These are phyloP conservation scores for Phylloporus sp. DNA, from an alignment of 768 basidiomycete species.

Conservation along the genomic window DNA sequence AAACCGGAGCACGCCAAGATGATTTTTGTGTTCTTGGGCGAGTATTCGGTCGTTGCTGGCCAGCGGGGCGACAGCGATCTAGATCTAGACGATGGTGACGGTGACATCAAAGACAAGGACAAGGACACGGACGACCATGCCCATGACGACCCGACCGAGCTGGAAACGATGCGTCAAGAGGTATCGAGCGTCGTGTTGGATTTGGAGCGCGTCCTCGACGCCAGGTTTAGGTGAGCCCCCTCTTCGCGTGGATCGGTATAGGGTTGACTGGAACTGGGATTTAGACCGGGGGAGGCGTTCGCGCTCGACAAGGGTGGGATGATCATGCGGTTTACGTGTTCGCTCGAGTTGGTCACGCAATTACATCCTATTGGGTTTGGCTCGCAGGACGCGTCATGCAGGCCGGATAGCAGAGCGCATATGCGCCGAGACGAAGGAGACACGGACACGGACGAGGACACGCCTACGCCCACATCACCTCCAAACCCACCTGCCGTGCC, in stretches of 20 bases:
- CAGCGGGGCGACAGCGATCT: neutral
- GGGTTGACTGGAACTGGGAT: neutral
- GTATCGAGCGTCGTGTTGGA: constrained; percentile 12
- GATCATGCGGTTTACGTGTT: constrained; percentile 22
- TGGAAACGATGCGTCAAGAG: constrained; percentile 19
- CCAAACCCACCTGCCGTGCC: constrained; percentile 8
- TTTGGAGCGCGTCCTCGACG: constrained; percentile 9
- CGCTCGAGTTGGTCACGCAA: constrained; percentile 19
- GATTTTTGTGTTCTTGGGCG: constrained; percentile 22
- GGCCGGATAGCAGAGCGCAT: no score
- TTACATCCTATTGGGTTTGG: constrained; percentile 7
- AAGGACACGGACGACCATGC: no score
- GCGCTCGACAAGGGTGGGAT: constrained; percentile 20
- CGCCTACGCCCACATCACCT: no score
- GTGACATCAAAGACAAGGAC: no score
- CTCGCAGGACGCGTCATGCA: neutral
- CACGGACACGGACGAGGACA: neutral
- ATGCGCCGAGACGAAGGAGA: no score
- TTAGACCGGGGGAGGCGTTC: constrained; percentile 19
- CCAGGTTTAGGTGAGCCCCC: constrained; percentile 16
- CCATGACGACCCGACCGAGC: neutral
- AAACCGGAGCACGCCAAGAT: neutral
- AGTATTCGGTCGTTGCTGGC: constrained; percentile 22
- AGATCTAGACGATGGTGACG: no score
- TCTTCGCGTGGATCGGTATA: neutral